Percentiles rank a stretch among this genome's conserved stretches.
These are phyloP conservation scores for Parsonsia alboflavescens DNA, from an alignment of 257 asterid species.

Conservation along the genomic window DNA sequence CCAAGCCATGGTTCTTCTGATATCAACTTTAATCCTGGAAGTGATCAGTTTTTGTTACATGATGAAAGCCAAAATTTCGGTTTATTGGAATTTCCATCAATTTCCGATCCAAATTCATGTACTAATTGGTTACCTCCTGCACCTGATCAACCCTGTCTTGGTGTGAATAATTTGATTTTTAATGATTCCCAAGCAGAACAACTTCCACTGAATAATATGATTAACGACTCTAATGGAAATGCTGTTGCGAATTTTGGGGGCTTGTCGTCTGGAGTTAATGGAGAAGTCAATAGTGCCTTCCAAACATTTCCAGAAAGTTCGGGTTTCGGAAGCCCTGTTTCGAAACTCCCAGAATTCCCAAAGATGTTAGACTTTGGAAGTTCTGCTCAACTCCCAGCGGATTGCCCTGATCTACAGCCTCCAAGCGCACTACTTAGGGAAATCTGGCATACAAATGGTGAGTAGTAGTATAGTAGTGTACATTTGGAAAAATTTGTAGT, in stretches of 20 bases:
- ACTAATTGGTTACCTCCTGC: background rate
- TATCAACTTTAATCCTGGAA: background rate
- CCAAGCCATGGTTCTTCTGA: slow-evolving; percentile 18
- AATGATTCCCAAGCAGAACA: slow-evolving; percentile 21
- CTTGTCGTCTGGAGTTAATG: slow-evolving; percentile 26
- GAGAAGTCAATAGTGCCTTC: slow-evolving; percentile 1
- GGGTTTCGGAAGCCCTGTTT: slow-evolving; percentile 31
- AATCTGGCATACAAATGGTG: slow-evolving; percentile 53
- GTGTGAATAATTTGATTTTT: slow-evolving; percentile 7
- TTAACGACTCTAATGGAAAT: slow-evolving; percentile 18
- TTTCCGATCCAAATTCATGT: background rate
- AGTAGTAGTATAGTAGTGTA: background rate
- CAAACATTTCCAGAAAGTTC: slow-evolving; percentile 6
- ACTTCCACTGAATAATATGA: slow-evolving; percentile 1
- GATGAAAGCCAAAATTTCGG: slow-evolving; percentile 21
- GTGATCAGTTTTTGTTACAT: slow-evolving; percentile 16
- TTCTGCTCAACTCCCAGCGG: slow-evolving; percentile 25
- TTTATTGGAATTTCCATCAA: background rate
- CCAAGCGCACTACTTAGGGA: slow-evolving; percentile 49
- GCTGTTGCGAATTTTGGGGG: slow-evolving; percentile 9
- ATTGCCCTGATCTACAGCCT: slow-evolving; percentile 42
- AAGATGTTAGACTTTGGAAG: slow-evolving; percentile 26
- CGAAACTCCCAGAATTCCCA: slow-evolving; percentile 9
- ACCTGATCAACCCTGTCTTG: background rate
- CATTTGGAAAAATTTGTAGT: too few species aligned